phyloP scores from a whole-genome alignment of 176 grass and related monocot genomes.

The Elaeis guineensis region DNA sequence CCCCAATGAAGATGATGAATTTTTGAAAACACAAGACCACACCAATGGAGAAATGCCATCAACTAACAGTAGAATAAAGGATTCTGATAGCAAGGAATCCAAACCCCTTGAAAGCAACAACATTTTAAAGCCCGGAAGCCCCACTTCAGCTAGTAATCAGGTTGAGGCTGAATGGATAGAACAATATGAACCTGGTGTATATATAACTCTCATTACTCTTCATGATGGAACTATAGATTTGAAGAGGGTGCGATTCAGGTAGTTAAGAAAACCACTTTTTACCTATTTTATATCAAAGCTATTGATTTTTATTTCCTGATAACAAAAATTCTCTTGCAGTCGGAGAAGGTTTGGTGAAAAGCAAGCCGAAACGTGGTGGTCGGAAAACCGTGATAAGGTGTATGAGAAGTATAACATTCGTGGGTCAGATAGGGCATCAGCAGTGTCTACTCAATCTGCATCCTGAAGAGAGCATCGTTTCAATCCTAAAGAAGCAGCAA shows the following conservation, averaged over 20 bases:
- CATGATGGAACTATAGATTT: constrained; percentile 81
- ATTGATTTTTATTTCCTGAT: constrained; percentile 8
- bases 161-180: constrained; percentile 91
- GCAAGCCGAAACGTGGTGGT: constrained; percentile 92
- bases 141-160: constrained; percentile 33
- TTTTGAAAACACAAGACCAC: constrained; percentile 18
- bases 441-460: constrained; percentile 27
- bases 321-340: constrained; percentile 26
- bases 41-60: constrained; percentile 19
- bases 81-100: constrained; percentile 49
- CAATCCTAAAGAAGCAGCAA: too few relatives aligned
- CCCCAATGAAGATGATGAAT: constrained; percentile 26
- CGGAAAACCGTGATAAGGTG: constrained; percentile 76
- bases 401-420: constrained; percentile 78
- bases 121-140: constrained; percentile 24
- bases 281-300: too few relatives aligned
- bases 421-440: constrained; percentile 46
- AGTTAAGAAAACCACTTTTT: neutral
- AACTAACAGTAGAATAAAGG: constrained; percentile 27
- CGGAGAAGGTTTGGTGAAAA: constrained; percentile 80
- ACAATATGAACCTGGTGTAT: constrained; percentile 90
- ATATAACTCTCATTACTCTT: constrained; percentile 70
- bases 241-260: constrained; percentile 97
- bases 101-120: constrained; percentile 63
- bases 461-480: neutral